Base-by-base conservation (phyloP, 225 moss, liverwort and hornwort species). In the Bryum argenteum region DNA sequence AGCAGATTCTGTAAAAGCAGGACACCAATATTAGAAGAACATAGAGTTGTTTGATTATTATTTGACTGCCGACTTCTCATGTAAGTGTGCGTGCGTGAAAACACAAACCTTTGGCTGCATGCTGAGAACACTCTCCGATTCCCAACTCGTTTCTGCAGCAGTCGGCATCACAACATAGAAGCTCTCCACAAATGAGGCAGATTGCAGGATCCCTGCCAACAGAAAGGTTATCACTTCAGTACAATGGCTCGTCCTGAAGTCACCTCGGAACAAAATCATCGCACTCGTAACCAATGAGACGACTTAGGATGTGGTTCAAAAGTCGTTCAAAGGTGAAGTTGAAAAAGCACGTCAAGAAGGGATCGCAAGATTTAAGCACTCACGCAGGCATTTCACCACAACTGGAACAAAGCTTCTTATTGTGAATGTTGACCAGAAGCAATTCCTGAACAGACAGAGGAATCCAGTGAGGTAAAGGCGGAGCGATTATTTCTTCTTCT, bases 131-230 rank as follows among this genome's bases (percentile, higher is more conserved):
- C 67, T 85, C 79, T 40, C 85, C 85, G 13, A 71, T 20, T 47
- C 82, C 82, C 7, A 6, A 33, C 19, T 65, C 7, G n/a, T 4
- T 1, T 77, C 62, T 82, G 79, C 79, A 74, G 79, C 77, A 79
- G 1, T 60, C 37, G 42, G 74, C 5, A 55, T 68, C 77, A 75
- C 82, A 86, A 45, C 86, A 82, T 50, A 86, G 52, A 43, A 86
- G 71, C 37, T 3, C 0, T 69, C 86, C 86, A 72, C 86, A 86
- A 50, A 86, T 51, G 54, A 86, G 82, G 77, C 85, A 86, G 74
- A 86, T 86, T 12, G 85, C 85, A 62, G 85, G 85, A 68, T 86
- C 82, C 64, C 85, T 86, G 69, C 71, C 71, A 63, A 45, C 55
- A 11, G 24, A 12, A 48, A 11, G 19, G 22, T 58, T 54, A 58